phyloP scores from a whole-genome alignment of 345 rosid species.

The Toxicodendron radicans region DNA sequence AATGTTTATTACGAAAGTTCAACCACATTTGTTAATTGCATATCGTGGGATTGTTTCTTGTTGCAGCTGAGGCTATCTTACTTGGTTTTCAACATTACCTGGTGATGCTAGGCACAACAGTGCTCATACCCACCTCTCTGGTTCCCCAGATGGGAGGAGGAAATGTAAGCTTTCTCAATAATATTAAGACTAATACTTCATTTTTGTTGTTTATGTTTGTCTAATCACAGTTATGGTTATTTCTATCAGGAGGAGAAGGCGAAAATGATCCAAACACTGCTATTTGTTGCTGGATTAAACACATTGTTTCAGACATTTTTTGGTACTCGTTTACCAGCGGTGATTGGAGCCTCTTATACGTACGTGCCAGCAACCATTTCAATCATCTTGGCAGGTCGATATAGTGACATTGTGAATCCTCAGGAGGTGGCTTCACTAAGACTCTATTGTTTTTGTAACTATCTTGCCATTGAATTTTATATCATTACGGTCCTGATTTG shows the following conservation, averaged over 20 bases:
- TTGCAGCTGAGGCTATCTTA: constrained; percentile 90
- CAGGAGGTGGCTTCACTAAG: constrained; percentile 56
- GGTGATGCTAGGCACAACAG: constrained; percentile 97
- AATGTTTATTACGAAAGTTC: neutral
- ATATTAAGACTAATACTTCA: neutral
- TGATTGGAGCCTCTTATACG: constrained; percentile 79
- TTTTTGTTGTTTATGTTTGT: neutral
- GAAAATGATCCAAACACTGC: constrained; percentile 86
- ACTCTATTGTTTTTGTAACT: constrained; percentile 1
- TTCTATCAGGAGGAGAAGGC: constrained; percentile 80
- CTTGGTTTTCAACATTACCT: constrained; percentile 95
- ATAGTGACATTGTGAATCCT: constrained; percentile 75
- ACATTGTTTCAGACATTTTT: constrained; percentile 74
- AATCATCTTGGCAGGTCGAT: constrained; percentile 80
- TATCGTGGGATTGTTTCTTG: constrained; percentile 17
- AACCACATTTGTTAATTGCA: constrained; percentile 11
- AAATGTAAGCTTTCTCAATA: constrained; percentile 50
- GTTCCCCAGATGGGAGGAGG: constrained; percentile 99
- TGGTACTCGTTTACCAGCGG: constrained; percentile 93
- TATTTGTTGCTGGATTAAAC: constrained; percentile 88
- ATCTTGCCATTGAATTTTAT: neutral
- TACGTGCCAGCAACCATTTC: constrained; percentile 86
- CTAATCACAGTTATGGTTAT: neutral
- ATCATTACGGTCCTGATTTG: neutral
- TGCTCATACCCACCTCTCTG: constrained; percentile 72